Evolutionary conservation across 2,329 filamentous ascomycete genomes (phyloP).

Genomic region (Aureobasidium leucospermi): DNA sequence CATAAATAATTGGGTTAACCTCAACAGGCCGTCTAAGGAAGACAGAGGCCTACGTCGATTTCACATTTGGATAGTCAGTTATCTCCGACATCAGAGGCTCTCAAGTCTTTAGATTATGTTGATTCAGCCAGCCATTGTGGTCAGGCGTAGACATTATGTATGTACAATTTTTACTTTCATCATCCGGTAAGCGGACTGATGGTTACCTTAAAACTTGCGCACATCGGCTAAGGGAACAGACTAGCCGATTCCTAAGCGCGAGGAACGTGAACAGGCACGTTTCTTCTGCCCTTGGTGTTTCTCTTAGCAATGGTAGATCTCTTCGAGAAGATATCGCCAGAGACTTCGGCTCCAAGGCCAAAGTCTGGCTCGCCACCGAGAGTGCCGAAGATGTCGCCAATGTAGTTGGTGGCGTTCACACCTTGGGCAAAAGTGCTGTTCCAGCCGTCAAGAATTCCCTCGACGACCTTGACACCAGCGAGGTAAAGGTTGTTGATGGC

Average conservation of each 20-base stretch:
- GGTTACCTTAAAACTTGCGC: neutral
- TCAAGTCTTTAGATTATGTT: too few relatives aligned
- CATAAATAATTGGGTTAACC: too few relatives aligned
- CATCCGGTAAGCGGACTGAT: neutral
- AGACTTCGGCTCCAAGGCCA: conserved; percentile 43
- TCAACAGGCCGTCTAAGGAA: too few relatives aligned
- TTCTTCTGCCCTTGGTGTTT: neutral
- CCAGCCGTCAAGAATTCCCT: conserved; percentile 58
- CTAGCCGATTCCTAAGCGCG: neutral
- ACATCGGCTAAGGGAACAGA: too few relatives aligned
- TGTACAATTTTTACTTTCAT: neutral
- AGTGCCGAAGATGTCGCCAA: conserved; percentile 61
- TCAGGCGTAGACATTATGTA: neutral
- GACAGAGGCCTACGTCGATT: too few relatives aligned
- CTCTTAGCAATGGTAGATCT: conserved; percentile 14
- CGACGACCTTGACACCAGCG: conserved; percentile 58
- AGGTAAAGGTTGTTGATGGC: conserved; percentile 60
- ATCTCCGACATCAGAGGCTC: too few relatives aligned
- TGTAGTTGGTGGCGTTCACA: conserved; percentile 54
- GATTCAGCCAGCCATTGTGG: neutral
- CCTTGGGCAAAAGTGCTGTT: conserved; percentile 50
- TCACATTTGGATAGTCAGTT: too few relatives aligned
- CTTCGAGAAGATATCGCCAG: conserved; percentile 12
- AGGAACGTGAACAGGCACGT: neutral
- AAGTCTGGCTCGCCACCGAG: conserved; percentile 61